Conservation (phyloP, 768 basidiomycete genomes). For the Phallus indusiatus region DNA sequence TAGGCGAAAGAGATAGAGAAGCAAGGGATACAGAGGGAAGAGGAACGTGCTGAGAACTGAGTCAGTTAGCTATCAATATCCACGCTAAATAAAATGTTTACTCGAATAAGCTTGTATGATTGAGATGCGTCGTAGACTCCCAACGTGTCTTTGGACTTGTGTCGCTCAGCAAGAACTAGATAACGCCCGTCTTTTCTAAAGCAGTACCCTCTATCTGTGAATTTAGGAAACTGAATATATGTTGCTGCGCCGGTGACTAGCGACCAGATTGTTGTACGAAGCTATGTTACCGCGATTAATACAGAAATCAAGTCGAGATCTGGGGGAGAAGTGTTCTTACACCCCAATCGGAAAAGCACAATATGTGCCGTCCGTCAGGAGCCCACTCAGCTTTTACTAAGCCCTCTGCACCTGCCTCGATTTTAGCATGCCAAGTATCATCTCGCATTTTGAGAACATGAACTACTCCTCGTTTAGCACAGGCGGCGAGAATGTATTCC, state of each 20-base stretch:
- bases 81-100: constrained; percentile 20
- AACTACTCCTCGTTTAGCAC: constrained; percentile 58
- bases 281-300: constrained; percentile 32
- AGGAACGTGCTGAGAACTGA: constrained; percentile 60
- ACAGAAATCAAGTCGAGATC: neutral
- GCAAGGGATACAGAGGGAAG: constrained; percentile 65
- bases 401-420: constrained; percentile 78
- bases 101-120: constrained; percentile 63
- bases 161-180: constrained; percentile 78
- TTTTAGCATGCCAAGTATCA: constrained; percentile 67
- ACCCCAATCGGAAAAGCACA: constrained; percentile 92
- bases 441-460: constrained; percentile 74
- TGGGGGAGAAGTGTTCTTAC: constrained; percentile 49
- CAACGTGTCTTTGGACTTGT: constrained; percentile 80
- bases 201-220: constrained; percentile 70
- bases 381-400: constrained; percentile 87
- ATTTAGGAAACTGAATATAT: constrained; percentile 78
- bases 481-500: constrained; percentile 76
- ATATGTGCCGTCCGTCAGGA: constrained; percentile 68
- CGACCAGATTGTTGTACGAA: constrained; percentile 83
- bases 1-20: constrained; percentile 67
- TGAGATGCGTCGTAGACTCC: constrained; percentile 74
- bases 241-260: constrained; percentile 64
- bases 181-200: constrained; percentile 77
- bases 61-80: neutral